phyloP scores from a whole-genome alignment of 164 flowering plant species.

The Annona cherimola region DNA sequence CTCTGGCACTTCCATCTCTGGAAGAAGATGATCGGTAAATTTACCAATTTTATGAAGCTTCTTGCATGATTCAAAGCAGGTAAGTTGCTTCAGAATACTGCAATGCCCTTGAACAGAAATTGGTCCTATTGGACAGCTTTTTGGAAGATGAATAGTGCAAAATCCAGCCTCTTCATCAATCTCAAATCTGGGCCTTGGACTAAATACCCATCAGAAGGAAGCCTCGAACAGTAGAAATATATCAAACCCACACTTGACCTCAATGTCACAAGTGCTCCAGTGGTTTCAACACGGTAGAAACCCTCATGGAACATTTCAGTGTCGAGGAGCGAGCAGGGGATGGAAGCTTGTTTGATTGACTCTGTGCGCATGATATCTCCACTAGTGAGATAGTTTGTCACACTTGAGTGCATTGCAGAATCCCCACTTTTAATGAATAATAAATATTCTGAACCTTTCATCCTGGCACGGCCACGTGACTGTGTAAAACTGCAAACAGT shows the following conservation, averaged over 20 bases:
- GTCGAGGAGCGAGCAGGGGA: slow-evolving; percentile 50
- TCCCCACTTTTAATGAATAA: slow-evolving; percentile 70
- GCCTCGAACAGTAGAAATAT: slow-evolving; percentile 72
- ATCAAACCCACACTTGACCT: slow-evolving; percentile 54
- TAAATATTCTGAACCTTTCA: slow-evolving; percentile 70
- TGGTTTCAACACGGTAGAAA: slow-evolving; percentile 50
- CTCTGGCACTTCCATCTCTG: slow-evolving; percentile 44
- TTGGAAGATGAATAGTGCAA: slow-evolving; percentile 66
- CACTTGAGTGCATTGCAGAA: slow-evolving; percentile 28
- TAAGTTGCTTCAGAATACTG: slow-evolving; percentile 46
- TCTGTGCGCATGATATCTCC: slow-evolving; percentile 72
- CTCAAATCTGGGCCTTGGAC: slow-evolving; percentile 53
- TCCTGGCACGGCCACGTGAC: slow-evolving; percentile 92
- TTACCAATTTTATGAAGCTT: slow-evolving; percentile 71
- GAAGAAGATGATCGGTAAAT: slow-evolving; percentile 72
- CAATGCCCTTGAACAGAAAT: slow-evolving; percentile 37
- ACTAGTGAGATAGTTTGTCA: slow-evolving; percentile 46
- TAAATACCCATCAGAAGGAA: slow-evolving; percentile 90
- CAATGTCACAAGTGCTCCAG: slow-evolving; percentile 67
- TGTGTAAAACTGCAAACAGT: slow-evolving; percentile 84
- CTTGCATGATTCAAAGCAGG: slow-evolving; percentile 80
- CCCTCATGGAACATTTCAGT: slow-evolving; percentile 33
- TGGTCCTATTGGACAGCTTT: slow-evolving; percentile 56
- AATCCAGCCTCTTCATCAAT: slow-evolving; percentile 32
- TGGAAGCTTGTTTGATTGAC: slow-evolving; percentile 44